Percentiles rank a stretch among this genome's conserved stretches.
Evolutionary conservation across 805 yeast species (phyloP).

Genomic region (Alloascoidea africana): DNA sequence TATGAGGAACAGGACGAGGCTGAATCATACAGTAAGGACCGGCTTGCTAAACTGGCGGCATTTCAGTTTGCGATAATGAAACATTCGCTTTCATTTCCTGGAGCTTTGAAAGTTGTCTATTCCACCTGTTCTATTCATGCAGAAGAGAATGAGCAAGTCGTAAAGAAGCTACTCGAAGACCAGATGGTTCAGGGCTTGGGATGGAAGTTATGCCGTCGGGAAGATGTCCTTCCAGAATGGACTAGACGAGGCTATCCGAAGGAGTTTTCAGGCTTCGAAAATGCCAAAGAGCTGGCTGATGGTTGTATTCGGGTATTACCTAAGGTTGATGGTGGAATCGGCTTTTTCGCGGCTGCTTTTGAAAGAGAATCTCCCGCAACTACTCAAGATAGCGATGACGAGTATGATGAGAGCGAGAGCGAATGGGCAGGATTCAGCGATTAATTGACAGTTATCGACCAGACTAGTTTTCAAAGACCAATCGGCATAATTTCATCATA

Average conservation of each 20-base stretch:
- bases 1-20: conserved; percentile 33
- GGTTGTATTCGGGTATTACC: conserved; percentile 83
- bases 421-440: conserved; percentile 3
- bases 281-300: conserved; percentile 46
- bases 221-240: conserved; percentile 71
- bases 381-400: no score
- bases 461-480: no score
- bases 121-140: conserved; percentile 94
- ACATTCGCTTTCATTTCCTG: conserved; percentile 78
- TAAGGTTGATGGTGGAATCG: conserved; percentile 93
- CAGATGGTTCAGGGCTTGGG: conserved; percentile 46
- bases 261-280: conserved; percentile 40
- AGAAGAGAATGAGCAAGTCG: conserved; percentile 89
- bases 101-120: conserved; percentile 65
- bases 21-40: conserved; percentile 21
- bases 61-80: conserved; percentile 81
- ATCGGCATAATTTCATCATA: no score
- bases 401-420: not conserved
- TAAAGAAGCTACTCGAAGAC: conserved; percentile 59
- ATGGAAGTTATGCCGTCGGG: conserved; percentile 54
- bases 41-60: conserved; percentile 62
- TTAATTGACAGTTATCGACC: not conserved
- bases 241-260: conserved; percentile 64
- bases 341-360: conserved; percentile 92
- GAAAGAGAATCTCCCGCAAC: conserved; percentile 27